phyloP scores from a whole-genome alignment of 106 monocot genomes.

The Platanthera guangdongensis region DNA sequence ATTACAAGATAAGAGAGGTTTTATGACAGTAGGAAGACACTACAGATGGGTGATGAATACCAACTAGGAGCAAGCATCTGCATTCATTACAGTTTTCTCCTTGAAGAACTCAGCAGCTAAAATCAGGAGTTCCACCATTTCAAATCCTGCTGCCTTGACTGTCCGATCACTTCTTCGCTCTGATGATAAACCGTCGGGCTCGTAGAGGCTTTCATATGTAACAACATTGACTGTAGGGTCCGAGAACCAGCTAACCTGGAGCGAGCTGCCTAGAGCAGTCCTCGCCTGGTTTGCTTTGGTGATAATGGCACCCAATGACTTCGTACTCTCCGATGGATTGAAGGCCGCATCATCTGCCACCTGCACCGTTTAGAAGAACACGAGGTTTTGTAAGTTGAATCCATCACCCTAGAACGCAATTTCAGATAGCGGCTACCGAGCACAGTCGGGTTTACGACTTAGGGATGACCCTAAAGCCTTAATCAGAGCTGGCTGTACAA shows the following conservation, averaged over 20 bases:
- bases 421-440: background rate
- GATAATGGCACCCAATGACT: slow-evolving; percentile 34
- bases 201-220: slow-evolving; percentile 30
- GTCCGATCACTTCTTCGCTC: slow-evolving; percentile 30
- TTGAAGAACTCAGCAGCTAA: slow-evolving; percentile 46
- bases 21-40: background rate
- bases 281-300: slow-evolving; percentile 54
- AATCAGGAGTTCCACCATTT: slow-evolving; percentile 79
- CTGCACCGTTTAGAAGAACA: slow-evolving; percentile 16
- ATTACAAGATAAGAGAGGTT: too few relatives aligned
- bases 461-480: too few relatives aligned
- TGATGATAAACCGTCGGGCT: slow-evolving; percentile 14
- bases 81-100: slow-evolving; percentile 8
- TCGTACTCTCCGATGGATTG: slow-evolving; percentile 11
- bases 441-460: too few relatives aligned
- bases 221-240: slow-evolving; percentile 20
- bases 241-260: slow-evolving; percentile 73
- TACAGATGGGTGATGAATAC: background rate
- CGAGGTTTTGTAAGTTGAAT: background rate
- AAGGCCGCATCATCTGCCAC: slow-evolving; percentile 31
- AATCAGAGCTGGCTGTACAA: background rate
- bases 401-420: background rate
- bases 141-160: slow-evolving; percentile 44
- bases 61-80: background rate
- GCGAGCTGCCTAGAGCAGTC: slow-evolving; percentile 36